Evolutionary conservation across 2,329 filamentous ascomycete genomes (phyloP), one percentile per base, ranked within the genome.

Genomic region (Volutella citrinella): DNA sequence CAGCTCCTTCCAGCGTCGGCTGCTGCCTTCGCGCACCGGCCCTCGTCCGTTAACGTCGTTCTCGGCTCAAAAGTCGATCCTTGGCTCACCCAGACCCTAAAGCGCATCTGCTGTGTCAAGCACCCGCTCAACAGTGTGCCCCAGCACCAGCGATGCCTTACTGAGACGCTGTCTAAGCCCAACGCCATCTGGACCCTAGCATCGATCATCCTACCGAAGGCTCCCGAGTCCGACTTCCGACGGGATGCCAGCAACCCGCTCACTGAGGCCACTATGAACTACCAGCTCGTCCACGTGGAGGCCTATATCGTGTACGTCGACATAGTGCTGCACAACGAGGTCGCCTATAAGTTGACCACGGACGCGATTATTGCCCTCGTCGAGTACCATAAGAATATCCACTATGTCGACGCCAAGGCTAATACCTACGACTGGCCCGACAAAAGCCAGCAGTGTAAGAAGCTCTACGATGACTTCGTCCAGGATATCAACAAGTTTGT

Each of bases 301-400:
- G 93, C 93, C 32, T 98, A 98, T 63, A 91, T 97, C 52, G 93
- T 98, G 42, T 91, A 97, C 65, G 89, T 98, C 65, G 93, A 98
- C 70, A 95, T 97, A 89, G 91, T 98, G 40, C 80, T 94, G 55
- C 85, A 90, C 65, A 93, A 95, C 62, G 93, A 97, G 70, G 89
- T 98, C 56, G 93, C 90, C 50, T 97, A 90, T 78, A 98, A 98
- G 77, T 78, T 98, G 57, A 97, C 90, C 16, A 79, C 83, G 38
- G 93, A 97, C 61, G 89, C 90, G 42, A 98, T 98, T 67, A 89
- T 95, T 56, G 70, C 86, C 32, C 78, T 98, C 46, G 84, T 95
- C 61, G 87, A 95, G 61, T 95, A 94, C 65, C 93, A 98, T 77
- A 90, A 93, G 72, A 87, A 96, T 47, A 78, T 97, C 52, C 90